Evolutionary conservation across 2,329 filamentous ascomycete species (phyloP).

Genomic region (Fusarium chuoi): DNA sequence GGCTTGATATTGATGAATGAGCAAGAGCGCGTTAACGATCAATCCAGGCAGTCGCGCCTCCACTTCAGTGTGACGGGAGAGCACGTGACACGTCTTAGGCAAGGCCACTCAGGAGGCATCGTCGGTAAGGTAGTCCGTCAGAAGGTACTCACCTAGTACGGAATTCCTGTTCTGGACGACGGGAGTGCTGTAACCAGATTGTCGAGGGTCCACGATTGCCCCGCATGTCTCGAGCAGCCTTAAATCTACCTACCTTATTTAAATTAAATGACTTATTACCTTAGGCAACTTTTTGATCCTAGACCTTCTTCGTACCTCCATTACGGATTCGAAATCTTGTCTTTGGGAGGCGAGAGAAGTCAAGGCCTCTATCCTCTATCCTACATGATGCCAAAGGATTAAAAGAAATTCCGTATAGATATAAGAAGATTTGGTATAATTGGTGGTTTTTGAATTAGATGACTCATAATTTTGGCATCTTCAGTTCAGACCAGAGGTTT

Average conservation of each 20-base stretch:
- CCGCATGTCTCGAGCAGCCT: conserved; percentile 13
- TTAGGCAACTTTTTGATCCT: neutral
- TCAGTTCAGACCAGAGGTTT: neutral
- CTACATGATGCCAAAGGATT: neutral
- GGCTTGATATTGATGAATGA: conserved; percentile 26
- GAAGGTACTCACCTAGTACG: neutral
- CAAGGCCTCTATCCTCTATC: neutral
- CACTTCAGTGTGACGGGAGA: conserved; percentile 42
- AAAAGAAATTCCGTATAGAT: neutral
- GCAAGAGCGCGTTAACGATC: conserved; percentile 35
- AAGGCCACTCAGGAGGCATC: neutral
- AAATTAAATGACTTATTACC: neutral
- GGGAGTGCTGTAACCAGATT: neutral
- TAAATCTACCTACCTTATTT: neutral
- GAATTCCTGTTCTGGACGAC: neutral
- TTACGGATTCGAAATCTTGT: neutral
- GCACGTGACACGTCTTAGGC: conserved; percentile 39
- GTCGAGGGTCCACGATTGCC: conserved; percentile 23
- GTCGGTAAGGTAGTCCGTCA: neutral
- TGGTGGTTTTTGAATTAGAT: neutral
- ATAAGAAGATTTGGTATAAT: neutral
- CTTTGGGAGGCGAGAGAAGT: neutral
- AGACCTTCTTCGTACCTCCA: neutral
- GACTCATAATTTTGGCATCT: neutral
- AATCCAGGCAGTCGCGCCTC: conserved; percentile 37